A percentile compares a stretch with the other conserved stretches of the same genome.
These are phyloP conservation scores for Malania oleifera DNA, from an alignment of 164 flowering plant genomes.

Conservation along the genomic window DNA sequence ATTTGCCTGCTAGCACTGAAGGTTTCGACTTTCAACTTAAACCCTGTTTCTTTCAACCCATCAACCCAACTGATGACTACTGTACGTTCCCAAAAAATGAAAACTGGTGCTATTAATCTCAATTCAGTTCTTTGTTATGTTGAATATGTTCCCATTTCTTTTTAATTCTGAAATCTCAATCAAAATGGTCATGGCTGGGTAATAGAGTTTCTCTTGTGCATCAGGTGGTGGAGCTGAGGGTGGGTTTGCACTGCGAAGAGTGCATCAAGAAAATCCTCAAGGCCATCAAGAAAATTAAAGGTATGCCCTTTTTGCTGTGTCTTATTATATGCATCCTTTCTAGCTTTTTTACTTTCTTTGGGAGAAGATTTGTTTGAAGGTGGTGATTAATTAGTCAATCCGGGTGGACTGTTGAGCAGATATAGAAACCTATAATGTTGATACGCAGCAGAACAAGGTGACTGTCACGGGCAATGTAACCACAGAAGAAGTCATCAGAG, in stretches of 20 bases:
- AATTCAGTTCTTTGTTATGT: too few species aligned
- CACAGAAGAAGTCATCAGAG: slow-evolving; percentile 63
- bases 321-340: not conserved
- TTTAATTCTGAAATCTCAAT: not conserved
- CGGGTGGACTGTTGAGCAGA: slow-evolving; percentile 28
- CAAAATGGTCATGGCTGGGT: not conserved
- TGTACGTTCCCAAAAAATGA: slow-evolving; percentile 5
- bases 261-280: slow-evolving; percentile 90
- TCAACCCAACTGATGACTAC: slow-evolving; percentile 18
- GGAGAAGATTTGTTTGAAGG: not conserved
- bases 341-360: not conserved
- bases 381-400: not conserved
- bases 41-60: not conserved
- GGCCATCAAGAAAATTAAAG: slow-evolving; percentile 85
- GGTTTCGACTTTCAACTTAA: not conserved
- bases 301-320: slow-evolving; percentile 23
- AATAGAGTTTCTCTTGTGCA: not conserved
- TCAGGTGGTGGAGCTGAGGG: slow-evolving; percentile 84
- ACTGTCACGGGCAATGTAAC: slow-evolving; percentile 83
- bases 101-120: not conserved
- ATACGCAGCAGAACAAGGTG: slow-evolving; percentile 63
- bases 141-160: too few species aligned
- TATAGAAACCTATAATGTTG: slow-evolving; percentile 70
- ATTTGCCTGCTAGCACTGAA: not conserved
- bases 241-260: slow-evolving; percentile 80